A percentile compares a stretch with the other conserved stretches of the same genome.
Evolutionary conservation across 2,329 filamentous ascomycete genomes (phyloP).

Genomic region (Penicillium freii): DNA sequence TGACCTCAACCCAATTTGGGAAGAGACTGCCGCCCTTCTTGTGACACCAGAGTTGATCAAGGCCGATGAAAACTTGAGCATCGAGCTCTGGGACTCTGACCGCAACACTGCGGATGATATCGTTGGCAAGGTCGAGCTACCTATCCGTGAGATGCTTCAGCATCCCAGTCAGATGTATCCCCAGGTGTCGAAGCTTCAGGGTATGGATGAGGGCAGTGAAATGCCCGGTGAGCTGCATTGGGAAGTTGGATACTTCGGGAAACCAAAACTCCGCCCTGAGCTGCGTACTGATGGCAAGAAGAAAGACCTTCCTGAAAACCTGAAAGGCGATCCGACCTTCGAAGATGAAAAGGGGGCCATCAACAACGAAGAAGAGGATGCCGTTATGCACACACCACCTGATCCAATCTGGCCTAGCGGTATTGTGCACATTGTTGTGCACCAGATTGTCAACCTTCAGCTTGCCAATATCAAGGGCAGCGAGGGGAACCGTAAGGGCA

Average conservation of each 20-base stretch:
- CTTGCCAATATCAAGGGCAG: conserved; percentile 88
- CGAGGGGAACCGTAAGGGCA: conserved; percentile 73
- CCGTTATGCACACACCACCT: conserved; percentile 83
- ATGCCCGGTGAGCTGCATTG: conserved; percentile 95
- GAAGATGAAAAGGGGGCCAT: conserved; percentile 85
- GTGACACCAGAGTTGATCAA: conserved; percentile 89
- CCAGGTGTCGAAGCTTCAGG: conserved; percentile 77
- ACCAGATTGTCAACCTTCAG: conserved; percentile 94
- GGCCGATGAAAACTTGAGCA: conserved; percentile 85
- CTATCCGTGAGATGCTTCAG: conserved; percentile 91
- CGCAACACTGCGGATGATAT: conserved; percentile 89
- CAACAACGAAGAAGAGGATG: conserved; percentile 72
- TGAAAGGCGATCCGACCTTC: conserved; percentile 71
- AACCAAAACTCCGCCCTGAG: conserved; percentile 80
- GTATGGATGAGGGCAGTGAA: conserved; percentile 75
- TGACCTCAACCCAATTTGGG: conserved; percentile 88
- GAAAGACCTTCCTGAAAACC: conserved; percentile 67
- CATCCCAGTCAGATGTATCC: conserved; percentile 92
- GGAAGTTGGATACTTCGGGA: conserved; percentile 94
- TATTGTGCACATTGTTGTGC: conserved; percentile 78
- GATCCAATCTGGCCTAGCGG: conserved; percentile 97
- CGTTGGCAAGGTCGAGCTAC: conserved; percentile 89
- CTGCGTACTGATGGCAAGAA: conserved; percentile 86
- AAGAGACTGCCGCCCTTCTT: conserved; percentile 79
- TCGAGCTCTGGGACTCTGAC: conserved; percentile 96